Conservation (phyloP, 2,329 filamentous ascomycete species). For the Fusarium circinatum region DNA sequence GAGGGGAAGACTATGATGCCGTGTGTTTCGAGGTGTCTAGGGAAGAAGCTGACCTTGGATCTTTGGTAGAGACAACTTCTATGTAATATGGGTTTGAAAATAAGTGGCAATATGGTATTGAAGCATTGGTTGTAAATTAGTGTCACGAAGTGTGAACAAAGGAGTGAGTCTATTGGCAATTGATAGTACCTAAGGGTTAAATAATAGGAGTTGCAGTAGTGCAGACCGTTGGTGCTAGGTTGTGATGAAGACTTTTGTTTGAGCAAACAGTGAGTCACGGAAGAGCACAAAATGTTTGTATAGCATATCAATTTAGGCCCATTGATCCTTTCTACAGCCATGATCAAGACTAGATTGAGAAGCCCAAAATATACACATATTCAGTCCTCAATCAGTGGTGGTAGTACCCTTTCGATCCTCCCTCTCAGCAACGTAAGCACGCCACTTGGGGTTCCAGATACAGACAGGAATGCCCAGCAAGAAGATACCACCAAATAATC, state of each 20-base stretch:
- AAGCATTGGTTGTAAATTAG: neutral
- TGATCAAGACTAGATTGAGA: neutral
- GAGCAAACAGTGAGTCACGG: accelerated
- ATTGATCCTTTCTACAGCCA: accelerated
- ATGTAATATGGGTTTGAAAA: neutral
- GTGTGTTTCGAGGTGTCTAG: neutral
- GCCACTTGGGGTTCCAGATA: constrained; percentile 25
- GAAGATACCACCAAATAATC: constrained; percentile 26
- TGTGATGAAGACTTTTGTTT: accelerated
- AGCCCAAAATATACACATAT: no score
- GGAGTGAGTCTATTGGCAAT: neutral
- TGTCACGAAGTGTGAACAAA: accelerated
- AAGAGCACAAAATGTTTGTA: neutral
- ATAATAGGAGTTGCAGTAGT: neutral
- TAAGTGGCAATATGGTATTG: neutral
- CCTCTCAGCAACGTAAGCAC: constrained; percentile 13
- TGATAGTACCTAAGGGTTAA: accelerated
- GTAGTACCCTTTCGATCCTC: constrained; percentile 3
- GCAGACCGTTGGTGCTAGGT: accelerated
- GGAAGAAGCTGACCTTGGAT: neutral
- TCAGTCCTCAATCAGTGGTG: neutral
- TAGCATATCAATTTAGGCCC: no score
- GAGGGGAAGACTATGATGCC: neutral
- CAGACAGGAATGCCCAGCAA: constrained; percentile 29
- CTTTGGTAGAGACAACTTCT: neutral